Evolutionary conservation across 106 monocot genomes (phyloP).

Genomic region (Platanthera zijinensis): DNA sequence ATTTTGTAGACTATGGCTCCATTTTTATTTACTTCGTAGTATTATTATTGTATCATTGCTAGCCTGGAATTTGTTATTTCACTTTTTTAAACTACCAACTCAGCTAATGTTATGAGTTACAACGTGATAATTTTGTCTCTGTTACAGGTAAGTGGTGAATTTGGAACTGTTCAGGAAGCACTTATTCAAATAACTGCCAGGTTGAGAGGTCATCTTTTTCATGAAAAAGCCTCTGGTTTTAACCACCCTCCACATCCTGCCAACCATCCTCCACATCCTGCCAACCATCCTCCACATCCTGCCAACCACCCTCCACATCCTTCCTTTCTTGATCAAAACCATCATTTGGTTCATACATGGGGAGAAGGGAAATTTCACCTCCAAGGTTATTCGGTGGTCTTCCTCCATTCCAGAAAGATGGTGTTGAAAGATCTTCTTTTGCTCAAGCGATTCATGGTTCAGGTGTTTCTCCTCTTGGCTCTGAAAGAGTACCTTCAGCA

Average conservation of each 20-base stretch:
- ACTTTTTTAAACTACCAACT: background rate
- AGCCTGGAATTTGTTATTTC: background rate
- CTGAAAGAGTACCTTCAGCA: constrained; percentile 39
- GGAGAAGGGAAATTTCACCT: constrained; percentile 59
- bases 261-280: constrained; percentile 12
- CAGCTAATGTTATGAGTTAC: background rate
- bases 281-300: constrained; percentile 30
- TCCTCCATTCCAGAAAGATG: constrained; percentile 51
- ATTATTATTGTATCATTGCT: background rate
- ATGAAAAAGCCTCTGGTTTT: constrained; percentile 41
- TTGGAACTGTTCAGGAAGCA: constrained; percentile 64
- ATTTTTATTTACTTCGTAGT: background rate
- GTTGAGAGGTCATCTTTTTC: constrained; percentile 71
- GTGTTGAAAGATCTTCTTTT: constrained; percentile 37
- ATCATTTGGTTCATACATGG: constrained; percentile 51
- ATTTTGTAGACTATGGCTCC: background rate
- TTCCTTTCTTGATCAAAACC: constrained; percentile 43
- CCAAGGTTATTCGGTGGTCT: constrained; percentile 33
- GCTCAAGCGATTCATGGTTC: constrained; percentile 21
- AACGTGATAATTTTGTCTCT: constrained; percentile 3
- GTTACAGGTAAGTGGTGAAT: constrained; percentile 59
- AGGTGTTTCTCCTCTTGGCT: constrained; percentile 27
- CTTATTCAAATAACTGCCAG: constrained; percentile 74
- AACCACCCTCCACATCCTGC: constrained; percentile 13
- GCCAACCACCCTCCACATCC: too few species aligned